These are phyloP conservation scores for Hylodesmum podocarpum DNA, from an alignment of 306 rosid species.

Conservation along the genomic window DNA sequence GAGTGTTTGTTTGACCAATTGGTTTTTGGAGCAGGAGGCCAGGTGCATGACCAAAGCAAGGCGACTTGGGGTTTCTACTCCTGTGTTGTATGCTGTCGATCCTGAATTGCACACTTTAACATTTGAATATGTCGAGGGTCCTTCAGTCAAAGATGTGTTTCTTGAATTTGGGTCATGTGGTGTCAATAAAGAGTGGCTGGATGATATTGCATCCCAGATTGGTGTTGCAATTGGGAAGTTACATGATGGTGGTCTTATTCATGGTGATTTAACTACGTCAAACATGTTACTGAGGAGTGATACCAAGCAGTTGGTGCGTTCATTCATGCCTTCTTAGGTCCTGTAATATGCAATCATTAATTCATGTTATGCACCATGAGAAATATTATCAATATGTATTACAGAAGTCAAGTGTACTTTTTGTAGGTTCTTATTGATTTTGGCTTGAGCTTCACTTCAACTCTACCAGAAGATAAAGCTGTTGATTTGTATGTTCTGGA, in stretches of 20 bases:
- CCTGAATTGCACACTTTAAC: conserved; percentile 62
- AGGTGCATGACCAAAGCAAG: conserved; percentile 94
- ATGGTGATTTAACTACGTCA: conserved; percentile 88
- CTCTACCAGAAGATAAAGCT: conserved; percentile 86
- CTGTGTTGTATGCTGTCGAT: conserved; percentile 65
- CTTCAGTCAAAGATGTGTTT: conserved; percentile 69
- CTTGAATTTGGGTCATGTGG: conserved; percentile 61
- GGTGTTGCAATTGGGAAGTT: conserved; percentile 79
- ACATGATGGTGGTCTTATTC: conserved; percentile 87
- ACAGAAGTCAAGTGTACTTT: conserved; percentile 19
- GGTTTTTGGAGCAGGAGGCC: conserved; percentile 66
- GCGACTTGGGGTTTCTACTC: conserved; percentile 73
- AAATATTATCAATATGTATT: conserved; percentile 23
- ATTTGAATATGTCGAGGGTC: conserved; percentile 74
- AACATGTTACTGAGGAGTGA: conserved; percentile 68
- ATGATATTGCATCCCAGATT: conserved; percentile 66
- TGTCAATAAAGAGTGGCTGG: conserved; percentile 48
- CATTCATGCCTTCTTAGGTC: not conserved
- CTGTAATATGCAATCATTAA: not conserved
- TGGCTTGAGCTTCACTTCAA: conserved; percentile 87
- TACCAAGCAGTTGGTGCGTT: conserved; percentile 69
- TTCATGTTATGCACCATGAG: not conserved
- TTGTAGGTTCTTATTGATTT: conserved; percentile 80
- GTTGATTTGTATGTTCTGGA: conserved; percentile 89
- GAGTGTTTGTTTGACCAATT: conserved; percentile 3